Evolutionary conservation across 2,329 filamentous ascomycete genomes (phyloP), one percentile per base, ranked within the genome.

Genomic region (Penicillium sp.): DNA sequence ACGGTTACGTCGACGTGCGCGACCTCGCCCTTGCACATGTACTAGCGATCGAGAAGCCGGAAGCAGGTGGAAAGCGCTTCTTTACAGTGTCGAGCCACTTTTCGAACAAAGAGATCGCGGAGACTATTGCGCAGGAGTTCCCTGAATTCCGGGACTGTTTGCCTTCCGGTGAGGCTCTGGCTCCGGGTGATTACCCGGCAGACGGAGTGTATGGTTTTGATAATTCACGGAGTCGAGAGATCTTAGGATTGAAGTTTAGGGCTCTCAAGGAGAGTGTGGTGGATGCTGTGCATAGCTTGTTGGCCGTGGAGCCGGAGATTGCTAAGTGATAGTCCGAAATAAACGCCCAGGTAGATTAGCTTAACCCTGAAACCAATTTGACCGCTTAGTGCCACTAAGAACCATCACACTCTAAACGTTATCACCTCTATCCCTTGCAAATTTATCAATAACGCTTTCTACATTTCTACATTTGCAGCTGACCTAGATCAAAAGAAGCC

Each of bases 1-100:
- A 78, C 61, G 74, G 83, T 0, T 88, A 82, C 72, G 81, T 86
- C 10, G 64, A 77, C 69, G 76, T 78, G 4, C 69, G 76, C 3
- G 76, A 79, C 56, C 58, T 77, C 6, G 76, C 72, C 5, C 63
- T 77, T 16, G 76, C 76, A 4, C 76, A 79, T 55, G 70, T 76
- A 13, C 67, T 71, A 22, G 75, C 76, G 6, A 68, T 75, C 10
- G 76, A 78, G 54, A 65, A 70, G 19, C 60, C 65, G 7, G 73
- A 73, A 45, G 74, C 76, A 10, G 71, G 65, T 7, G 71, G 71
- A 8, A 72, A 78, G 59, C 68, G 76, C 6, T 76, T 77, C 50
- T 75, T 77, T 52, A 58, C 72, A 42, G 71, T 71, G 3, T 68
- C 71, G 3, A 72, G 73, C 24, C 68, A 71, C 49, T 73, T 72